Base-by-base conservation (phyloP, 148 eudicot genomes). In the Pouteria glomerata region DNA sequence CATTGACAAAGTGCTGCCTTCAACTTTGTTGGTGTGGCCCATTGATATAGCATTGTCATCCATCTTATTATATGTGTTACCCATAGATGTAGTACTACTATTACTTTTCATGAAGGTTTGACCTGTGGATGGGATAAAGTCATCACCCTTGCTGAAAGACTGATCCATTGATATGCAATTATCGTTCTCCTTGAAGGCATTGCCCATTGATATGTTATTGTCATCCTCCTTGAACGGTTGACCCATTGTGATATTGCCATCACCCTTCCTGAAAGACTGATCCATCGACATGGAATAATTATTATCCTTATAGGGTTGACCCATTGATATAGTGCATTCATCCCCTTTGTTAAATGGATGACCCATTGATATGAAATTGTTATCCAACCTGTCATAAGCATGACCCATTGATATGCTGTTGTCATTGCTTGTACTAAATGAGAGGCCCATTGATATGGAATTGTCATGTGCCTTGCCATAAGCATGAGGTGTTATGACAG, bases 391-490 rank as follows among this genome's bases (percentile, higher is more conserved):
- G 42, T 51, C 60, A 64, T 66, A 75, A 37, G 70, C 50, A 37
- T 45, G 61, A 41, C 52, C 63, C 64, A 77, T 44, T 39, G 66
- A 55, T 58, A 73, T 74, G 47, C 73, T 48, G 64, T 59, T 80
- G 33, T 66, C 76, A 45, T 73, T 73, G 18, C 51, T 75, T 70
- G 69, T 66, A 26, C 81, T 80, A 74, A 78, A 88, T 35, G 83
- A 71, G 75, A 80, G 78, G 58, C 79, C 82, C 84, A 81, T 79
- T 47, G 86, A 74, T 45, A 81, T 53, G 39, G 74, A 64, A 75
- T 72, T 73, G 48, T 82, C 83, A 71, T 78, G 82, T 50, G 74
- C 74, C 81, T 85, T 81, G 64, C 70, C 70, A 79, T 74, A 83
- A 67, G 50, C 79, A 74, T 76, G 81, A 48, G 81, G 48, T 60